These are phyloP conservation scores for Calycina herbarum DNA, from an alignment of 2,329 filamentous ascomycete genomes.

Conservation along the genomic window DNA sequence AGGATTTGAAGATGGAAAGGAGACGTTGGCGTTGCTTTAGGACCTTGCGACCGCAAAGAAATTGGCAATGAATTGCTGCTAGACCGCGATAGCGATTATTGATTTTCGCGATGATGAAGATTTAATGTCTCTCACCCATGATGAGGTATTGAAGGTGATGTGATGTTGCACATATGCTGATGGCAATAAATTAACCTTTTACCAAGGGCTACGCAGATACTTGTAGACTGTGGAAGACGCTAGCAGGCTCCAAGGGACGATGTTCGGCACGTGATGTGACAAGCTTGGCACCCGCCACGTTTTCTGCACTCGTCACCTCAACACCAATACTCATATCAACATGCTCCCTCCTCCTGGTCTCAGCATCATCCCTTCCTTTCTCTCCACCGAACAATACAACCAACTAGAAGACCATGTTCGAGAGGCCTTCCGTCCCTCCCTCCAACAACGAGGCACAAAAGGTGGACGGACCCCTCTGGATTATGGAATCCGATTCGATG, in stretches of 20 bases:
- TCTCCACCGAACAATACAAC: conserved; percentile 3
- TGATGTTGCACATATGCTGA: neutral
- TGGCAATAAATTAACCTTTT: neutral
- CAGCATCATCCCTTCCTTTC: conserved; percentile 7
- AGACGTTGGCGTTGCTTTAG: neutral
- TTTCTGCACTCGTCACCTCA: too few relatives aligned
- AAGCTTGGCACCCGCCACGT: too few relatives aligned
- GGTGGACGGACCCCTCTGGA: conserved; percentile 10
- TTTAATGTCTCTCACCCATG: neutral
- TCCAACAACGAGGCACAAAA: conserved; percentile 5
- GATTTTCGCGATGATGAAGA: neutral
- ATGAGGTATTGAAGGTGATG: neutral
- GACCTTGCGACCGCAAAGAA: neutral
- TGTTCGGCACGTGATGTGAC: too few relatives aligned
- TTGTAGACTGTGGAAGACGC: too few relatives aligned
- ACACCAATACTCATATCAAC: neutral
- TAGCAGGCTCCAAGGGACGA: too few relatives aligned
- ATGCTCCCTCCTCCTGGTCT: conserved; percentile 11
- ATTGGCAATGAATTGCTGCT: neutral
- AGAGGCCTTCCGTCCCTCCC: conserved; percentile 4
- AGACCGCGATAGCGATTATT: neutral
- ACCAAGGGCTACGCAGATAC: too few relatives aligned
- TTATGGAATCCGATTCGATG: conserved; percentile 11
- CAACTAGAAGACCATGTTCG: conserved; percentile 9
- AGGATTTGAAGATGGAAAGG: neutral